A percentile compares a stretch with the other conserved stretches of the same genome.
phyloP scores from a whole-genome alignment of 306 rosid genomes.

The Sicyos baderoa region DNA sequence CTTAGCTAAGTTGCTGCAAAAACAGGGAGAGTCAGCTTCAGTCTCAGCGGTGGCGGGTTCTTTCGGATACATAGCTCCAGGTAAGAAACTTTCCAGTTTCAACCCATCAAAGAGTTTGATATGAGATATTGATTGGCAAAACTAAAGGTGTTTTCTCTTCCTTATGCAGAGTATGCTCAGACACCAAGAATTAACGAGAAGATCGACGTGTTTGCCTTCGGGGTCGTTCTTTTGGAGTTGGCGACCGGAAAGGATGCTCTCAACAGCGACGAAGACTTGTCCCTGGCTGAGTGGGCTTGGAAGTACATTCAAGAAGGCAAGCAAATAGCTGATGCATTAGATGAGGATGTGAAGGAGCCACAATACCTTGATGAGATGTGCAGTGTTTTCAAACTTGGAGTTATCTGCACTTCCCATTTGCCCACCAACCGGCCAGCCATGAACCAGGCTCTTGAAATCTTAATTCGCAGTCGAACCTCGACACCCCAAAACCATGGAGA shows the following conservation, averaged over 20 bases:
- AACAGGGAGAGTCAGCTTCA: slow-evolving; percentile 61
- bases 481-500: slow-evolving; percentile 2
- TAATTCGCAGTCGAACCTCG: slow-evolving; percentile 23
- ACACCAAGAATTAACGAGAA: slow-evolving; percentile 56
- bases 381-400: slow-evolving; percentile 51
- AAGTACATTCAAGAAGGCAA: slow-evolving; percentile 31
- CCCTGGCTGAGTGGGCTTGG: slow-evolving; percentile 69
- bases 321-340: slow-evolving; percentile 39
- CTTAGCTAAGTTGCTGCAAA: slow-evolving; percentile 54
- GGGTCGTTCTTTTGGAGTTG: slow-evolving; percentile 65
- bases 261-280: slow-evolving; percentile 46
- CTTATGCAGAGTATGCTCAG: slow-evolving; percentile 50
- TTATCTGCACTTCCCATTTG: slow-evolving; percentile 39
- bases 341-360: slow-evolving; percentile 42
- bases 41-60: slow-evolving; percentile 79
- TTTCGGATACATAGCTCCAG: slow-evolving; percentile 93
- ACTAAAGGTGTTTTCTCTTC: not conserved
- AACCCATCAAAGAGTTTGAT: not conserved
- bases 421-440: slow-evolving; percentile 64
- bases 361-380: slow-evolving; percentile 44
- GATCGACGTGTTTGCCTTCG: slow-evolving; percentile 69
- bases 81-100: slow-evolving; percentile 23
- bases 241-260: slow-evolving; percentile 58
- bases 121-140: not conserved
- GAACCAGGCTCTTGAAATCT: slow-evolving; percentile 48